phyloP scores from a whole-genome alignment of 2,329 filamentous ascomycete species.

The Aspergillus japonicus region DNA sequence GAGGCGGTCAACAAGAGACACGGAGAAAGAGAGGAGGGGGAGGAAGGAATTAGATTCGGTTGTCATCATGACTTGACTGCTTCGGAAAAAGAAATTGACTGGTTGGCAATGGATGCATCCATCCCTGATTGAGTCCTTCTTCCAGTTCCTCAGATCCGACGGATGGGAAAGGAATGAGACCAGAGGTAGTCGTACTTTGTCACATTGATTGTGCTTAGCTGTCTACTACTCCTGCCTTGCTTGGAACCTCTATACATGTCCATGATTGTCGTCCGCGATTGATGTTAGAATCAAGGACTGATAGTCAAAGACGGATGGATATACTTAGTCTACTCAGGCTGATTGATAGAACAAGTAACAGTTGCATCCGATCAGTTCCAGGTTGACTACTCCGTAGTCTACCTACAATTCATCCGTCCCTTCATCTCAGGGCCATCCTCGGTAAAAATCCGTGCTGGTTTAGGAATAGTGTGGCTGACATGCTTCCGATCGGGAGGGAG shows the following conservation, averaged over 20 bases:
- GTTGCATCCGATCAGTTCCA: background rate
- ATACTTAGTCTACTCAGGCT: too few relatives aligned
- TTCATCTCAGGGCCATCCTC: constrained; percentile 4
- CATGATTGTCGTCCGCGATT: too few relatives aligned
- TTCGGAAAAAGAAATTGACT: constrained; percentile 6
- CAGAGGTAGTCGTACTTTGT: background rate
- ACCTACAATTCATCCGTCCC: background rate
- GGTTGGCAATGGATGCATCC: background rate
- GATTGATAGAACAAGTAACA: too few relatives aligned
- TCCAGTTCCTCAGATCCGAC: background rate
- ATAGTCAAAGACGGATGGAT: too few relatives aligned
- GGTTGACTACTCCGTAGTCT: background rate
- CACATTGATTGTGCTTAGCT: background rate
- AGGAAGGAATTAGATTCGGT: background rate
- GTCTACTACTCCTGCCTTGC: background rate
- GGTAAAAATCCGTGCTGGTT: constrained; percentile 16
- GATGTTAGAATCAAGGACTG: too few relatives aligned
- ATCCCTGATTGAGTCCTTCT: background rate
- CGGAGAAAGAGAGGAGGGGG: background rate
- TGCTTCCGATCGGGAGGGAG: constrained; percentile 6
- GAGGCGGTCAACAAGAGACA: constrained; percentile 22
- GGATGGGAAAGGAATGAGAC: background rate
- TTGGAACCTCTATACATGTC: background rate
- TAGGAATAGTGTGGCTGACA: constrained; percentile 1
- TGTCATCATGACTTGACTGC: constrained; percentile 18